Conservation (phyloP, 306 rosid genomes). For the Casuarina cunninghamiana region DNA sequence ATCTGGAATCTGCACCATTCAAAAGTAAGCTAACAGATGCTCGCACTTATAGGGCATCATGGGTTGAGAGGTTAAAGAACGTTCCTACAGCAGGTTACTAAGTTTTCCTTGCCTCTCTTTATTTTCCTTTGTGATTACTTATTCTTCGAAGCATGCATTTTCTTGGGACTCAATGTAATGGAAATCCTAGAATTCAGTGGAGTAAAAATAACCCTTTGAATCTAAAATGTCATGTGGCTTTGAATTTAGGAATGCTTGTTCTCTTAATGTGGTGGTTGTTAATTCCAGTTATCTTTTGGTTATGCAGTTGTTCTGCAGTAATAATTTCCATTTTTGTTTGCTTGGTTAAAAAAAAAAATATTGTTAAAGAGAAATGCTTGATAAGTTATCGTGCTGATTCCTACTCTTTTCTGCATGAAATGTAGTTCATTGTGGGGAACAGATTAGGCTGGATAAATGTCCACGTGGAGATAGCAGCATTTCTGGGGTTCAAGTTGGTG, state of each 20-base stretch:
- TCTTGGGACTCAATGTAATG: not conserved
- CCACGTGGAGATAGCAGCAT: slow-evolving; percentile 30
- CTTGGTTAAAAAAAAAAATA: slow-evolving; percentile 8
- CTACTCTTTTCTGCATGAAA: slow-evolving; percentile 23
- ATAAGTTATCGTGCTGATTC: slow-evolving; percentile 8
- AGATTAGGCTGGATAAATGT: slow-evolving; percentile 24
- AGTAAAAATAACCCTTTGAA: not conserved
- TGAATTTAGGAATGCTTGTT: not conserved
- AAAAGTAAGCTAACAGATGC: slow-evolving; percentile 44
- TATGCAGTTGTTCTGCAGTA: not conserved
- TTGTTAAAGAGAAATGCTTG: slow-evolving; percentile 12
- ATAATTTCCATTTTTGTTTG: slow-evolving; percentile 8
- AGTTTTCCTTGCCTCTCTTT: slow-evolving; percentile 3
- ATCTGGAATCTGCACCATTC: slow-evolving; percentile 24
- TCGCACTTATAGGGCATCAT: slow-evolving; percentile 42
- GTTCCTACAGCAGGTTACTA: slow-evolving; percentile 37
- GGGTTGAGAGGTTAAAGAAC: slow-evolving; percentile 25
- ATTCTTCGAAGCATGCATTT: not conserved
- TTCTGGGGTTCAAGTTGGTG: slow-evolving; percentile 30
- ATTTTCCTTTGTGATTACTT: not conserved
- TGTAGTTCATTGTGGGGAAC: slow-evolving; percentile 38
- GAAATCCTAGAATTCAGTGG: not conserved
- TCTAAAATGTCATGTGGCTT: not conserved
- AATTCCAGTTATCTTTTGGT: slow-evolving; percentile 1
- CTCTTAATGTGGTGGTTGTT: not conserved